Conservation (phyloP, 108 stramenopile species). For the Conticribra guillardii region DNA sequence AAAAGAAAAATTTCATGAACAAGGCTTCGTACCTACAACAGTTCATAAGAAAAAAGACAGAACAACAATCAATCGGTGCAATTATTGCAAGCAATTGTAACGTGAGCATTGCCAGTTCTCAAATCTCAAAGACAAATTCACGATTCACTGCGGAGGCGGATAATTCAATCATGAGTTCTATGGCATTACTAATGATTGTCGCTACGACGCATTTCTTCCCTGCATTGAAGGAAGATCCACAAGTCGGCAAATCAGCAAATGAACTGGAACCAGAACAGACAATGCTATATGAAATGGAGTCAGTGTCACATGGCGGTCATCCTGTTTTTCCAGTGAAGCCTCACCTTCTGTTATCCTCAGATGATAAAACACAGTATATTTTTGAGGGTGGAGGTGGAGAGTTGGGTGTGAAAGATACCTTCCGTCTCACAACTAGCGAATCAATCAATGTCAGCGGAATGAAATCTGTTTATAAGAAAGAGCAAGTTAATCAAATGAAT, state of each 20-base stretch:
- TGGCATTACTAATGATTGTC: background rate
- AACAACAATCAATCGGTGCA: background rate
- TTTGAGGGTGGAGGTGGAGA: background rate
- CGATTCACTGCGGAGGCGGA: background rate
- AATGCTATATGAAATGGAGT: background rate
- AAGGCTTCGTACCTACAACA: background rate
- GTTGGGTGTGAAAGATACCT: background rate
- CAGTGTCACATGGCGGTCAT: background rate
- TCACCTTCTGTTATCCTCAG: background rate
- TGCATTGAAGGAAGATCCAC: background rate
- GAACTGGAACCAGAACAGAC: background rate
- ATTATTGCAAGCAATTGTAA: background rate
- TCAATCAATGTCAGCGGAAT: background rate
- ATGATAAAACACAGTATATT: background rate
- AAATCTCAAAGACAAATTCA: background rate
- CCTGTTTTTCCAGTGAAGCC: background rate
- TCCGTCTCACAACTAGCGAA: background rate
- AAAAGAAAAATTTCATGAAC: background rate
- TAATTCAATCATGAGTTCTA: background rate
- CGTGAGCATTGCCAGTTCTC: background rate
- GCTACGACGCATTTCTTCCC: background rate
- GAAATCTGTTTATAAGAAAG: background rate
- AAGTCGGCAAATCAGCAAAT: background rate
- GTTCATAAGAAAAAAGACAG: background rate
- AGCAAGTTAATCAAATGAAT: background rate